These are phyloP conservation scores for Lepiota brunneoincarnata DNA, from an alignment of 768 basidiomycete genomes.

Conservation along the genomic window DNA sequence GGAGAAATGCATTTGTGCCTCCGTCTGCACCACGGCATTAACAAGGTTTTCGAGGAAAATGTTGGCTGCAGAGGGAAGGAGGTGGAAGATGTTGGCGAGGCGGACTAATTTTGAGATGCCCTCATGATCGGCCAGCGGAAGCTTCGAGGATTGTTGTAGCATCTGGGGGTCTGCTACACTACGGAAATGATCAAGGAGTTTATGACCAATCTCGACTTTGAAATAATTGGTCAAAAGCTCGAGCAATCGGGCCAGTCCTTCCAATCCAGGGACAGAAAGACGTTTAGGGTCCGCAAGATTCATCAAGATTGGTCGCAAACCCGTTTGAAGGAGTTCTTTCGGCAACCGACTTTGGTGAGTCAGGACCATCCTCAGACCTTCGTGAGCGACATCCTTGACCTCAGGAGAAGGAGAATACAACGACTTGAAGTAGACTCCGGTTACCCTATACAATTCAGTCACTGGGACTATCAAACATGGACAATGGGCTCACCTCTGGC, in stretches of 20 bases:
- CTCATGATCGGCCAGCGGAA: slow-evolving; percentile 83
- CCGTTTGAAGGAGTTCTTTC: slow-evolving; percentile 92
- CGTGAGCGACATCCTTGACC: slow-evolving; percentile 94
- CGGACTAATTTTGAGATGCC: slow-evolving; percentile 91
- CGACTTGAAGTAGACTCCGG: slow-evolving; percentile 96
- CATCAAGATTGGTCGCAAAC: slow-evolving; percentile 94
- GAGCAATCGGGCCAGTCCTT: slow-evolving; percentile 90
- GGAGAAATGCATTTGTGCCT: slow-evolving; percentile 88
- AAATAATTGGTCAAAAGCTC: slow-evolving; percentile 98
- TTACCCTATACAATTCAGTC: slow-evolving; percentile 56
- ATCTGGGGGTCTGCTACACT: slow-evolving; percentile 88
- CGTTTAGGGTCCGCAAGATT: slow-evolving; percentile 96
- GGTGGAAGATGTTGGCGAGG: slow-evolving; percentile 96
- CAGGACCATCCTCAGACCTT: slow-evolving; percentile 86
- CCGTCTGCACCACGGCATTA: slow-evolving; percentile 86
- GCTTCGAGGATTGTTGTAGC: slow-evolving; percentile 73
- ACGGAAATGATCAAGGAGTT: slow-evolving; percentile 94
- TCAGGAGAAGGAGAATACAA: slow-evolving; percentile 89
- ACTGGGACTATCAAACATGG: not conserved
- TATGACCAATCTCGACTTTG: slow-evolving; percentile 98
- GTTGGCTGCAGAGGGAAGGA: slow-evolving; percentile 90
- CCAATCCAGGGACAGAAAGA: slow-evolving; percentile 86
- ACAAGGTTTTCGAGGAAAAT: slow-evolving; percentile 89
- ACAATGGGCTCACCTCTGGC: slow-evolving; percentile 63
- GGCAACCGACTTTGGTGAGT: slow-evolving; percentile 89